Conservation (phyloP, 495 filamentous ascomycete species). For the Saxophila tyrrhenica region DNA sequence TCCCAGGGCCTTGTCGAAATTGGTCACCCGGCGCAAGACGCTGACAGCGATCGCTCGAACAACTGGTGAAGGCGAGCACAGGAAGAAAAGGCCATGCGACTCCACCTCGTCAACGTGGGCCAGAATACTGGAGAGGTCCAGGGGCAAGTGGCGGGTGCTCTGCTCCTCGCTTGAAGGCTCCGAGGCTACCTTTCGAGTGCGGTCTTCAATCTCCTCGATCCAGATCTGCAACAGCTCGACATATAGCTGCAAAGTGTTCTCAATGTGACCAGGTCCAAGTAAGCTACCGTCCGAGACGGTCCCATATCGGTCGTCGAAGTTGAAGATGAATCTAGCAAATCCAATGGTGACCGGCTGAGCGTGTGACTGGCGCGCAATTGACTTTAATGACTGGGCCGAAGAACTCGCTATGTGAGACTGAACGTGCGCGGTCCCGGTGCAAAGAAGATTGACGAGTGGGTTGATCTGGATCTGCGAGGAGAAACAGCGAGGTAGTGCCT, state of each 20-base stretch:
- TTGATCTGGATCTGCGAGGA: constrained; percentile 87
- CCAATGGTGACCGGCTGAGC: constrained; percentile 95
- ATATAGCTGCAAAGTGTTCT: constrained; percentile 83
- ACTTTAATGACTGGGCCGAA: constrained; percentile 84
- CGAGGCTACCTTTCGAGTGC: constrained; percentile 58
- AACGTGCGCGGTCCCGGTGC: constrained; percentile 92
- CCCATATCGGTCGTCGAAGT: constrained; percentile 90
- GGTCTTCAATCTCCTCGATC: constrained; percentile 90
- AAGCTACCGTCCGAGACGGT: constrained; percentile 98
- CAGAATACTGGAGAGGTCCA: constrained; percentile 77
- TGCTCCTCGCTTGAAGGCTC: constrained; percentile 50
- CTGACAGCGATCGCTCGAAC: constrained; percentile 86
- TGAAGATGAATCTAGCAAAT: constrained; percentile 94
- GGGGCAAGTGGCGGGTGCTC: constrained; percentile 52
- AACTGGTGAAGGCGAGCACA: constrained; percentile 85
- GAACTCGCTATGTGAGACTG: constrained; percentile 85
- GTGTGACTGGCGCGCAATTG: constrained; percentile 85
- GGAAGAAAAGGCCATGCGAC: constrained; percentile 93
- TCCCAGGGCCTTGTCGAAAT: constrained; percentile 75
- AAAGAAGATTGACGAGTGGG: constrained; percentile 86
- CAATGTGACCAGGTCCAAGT: constrained; percentile 89
- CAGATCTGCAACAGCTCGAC: constrained; percentile 90
- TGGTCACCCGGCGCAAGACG: constrained; percentile 80
- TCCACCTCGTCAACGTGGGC: constrained; percentile 94
- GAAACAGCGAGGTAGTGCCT: constrained; percentile 84